A percentile compares a stretch with the other conserved stretches of the same genome.
phyloP scores from a whole-genome alignment of 2,329 filamentous ascomycete species.

The Exserohilum rostratum region DNA sequence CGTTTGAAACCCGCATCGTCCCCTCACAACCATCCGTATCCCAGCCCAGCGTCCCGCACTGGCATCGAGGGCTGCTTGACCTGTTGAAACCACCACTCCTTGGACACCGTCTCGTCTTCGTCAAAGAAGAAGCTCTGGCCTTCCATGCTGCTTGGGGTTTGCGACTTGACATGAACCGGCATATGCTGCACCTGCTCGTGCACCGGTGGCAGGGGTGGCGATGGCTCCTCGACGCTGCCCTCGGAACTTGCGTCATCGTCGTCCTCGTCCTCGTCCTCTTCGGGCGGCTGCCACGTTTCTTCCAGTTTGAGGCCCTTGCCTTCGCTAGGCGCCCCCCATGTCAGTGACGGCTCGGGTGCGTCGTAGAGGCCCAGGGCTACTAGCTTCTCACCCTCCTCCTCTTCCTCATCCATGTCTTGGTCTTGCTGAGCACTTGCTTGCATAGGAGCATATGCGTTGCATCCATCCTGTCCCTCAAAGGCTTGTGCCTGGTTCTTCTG shows the following conservation, averaged over 20 bases:
- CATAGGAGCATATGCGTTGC: no score
- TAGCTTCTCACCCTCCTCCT: conserved; percentile 70
- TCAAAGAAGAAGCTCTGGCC: conserved; percentile 52
- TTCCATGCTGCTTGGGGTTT: conserved; percentile 42
- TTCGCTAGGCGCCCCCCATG: conserved; percentile 56
- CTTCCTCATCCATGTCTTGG: conserved; percentile 59
- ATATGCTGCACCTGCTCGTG: conserved; percentile 29
- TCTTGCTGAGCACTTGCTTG: conserved; percentile 55
- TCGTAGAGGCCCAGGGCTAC: conserved; percentile 86
- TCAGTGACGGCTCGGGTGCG: conserved; percentile 66
- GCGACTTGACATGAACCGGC: conserved; percentile 36
- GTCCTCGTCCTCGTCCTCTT: conserved; percentile 53
- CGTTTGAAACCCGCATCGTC: conserved; percentile 15
- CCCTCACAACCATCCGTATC: conserved; percentile 47
- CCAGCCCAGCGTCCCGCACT: conserved; percentile 47
- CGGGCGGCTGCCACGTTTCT: conserved; percentile 75
- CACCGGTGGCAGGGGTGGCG: conserved; percentile 33
- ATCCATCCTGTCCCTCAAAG: conserved; percentile 22
- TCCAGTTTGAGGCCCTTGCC: conserved; percentile 79
- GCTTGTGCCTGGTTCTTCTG: conserved; percentile 41
- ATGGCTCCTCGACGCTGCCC: conserved; percentile 47
- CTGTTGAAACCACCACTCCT: conserved; percentile 52
- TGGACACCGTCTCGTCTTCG: conserved; percentile 45
- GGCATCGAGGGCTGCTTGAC: conserved; percentile 44
- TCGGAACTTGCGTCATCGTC: conserved; percentile 56